These are phyloP conservation scores for Candida nonsorbophila DNA, from an alignment of 805 yeast species.

Conservation along the genomic window DNA sequence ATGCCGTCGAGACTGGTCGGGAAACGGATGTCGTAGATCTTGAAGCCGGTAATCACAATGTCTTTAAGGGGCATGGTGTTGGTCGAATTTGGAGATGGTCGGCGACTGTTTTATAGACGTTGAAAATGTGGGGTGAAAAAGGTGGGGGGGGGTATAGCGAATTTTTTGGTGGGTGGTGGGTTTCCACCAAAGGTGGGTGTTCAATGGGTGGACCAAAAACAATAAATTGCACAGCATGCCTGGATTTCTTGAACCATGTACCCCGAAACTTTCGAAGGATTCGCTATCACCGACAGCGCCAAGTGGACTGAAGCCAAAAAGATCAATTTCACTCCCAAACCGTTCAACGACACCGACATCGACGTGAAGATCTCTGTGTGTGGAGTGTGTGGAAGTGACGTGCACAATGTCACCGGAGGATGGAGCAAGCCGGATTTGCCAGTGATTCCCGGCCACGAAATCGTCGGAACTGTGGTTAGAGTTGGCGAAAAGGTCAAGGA, in stretches of 20 bases:
- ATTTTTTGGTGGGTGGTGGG: too few species aligned
- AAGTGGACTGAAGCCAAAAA: constrained; percentile 24
- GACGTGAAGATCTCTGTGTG: constrained; percentile 54
- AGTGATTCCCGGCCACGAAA: constrained; percentile 52
- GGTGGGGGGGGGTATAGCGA: too few species aligned
- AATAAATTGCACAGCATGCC: background rate
- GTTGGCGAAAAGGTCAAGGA: constrained; percentile 52
- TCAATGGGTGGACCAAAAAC: background rate
- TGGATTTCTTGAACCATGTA: too few species aligned
- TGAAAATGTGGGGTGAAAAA: too few species aligned
- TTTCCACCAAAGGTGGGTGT: background rate
- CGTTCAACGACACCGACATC: constrained; percentile 33
- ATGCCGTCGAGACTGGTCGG: constrained; percentile 35
- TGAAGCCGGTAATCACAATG: constrained; percentile 19
- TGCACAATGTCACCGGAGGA: constrained; percentile 46
- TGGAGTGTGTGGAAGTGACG: constrained; percentile 63
- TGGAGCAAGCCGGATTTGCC: constrained; percentile 45
- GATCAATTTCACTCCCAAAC: constrained; percentile 20
- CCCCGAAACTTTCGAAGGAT: constrained; percentile 27
- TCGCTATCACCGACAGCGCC: constrained; percentile 17
- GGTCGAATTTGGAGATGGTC: background rate
- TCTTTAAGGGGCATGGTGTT: constrained; percentile 2
- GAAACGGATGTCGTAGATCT: constrained; percentile 26
- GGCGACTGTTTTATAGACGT: background rate
- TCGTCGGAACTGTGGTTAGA: constrained; percentile 53